These are phyloP conservation scores for Dryadomyces quercus-mongolicae DNA, from an alignment of 2,329 filamentous ascomycete genomes.

Conservation along the genomic window DNA sequence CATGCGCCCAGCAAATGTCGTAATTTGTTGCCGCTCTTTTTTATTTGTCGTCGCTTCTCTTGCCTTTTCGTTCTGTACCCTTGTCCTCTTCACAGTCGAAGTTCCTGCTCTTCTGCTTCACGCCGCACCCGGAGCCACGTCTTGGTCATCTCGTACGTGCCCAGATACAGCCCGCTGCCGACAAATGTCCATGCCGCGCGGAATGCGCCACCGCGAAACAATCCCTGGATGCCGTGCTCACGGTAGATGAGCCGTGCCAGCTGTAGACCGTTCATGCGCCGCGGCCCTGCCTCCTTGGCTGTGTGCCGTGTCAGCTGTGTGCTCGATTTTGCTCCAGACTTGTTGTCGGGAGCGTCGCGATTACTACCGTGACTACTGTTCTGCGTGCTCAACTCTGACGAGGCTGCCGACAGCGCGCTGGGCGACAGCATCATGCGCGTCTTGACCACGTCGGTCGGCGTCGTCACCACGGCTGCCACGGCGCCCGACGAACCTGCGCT, in stretches of 20 bases:
- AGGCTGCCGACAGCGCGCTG: not conserved
- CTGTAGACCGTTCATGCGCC: constrained; percentile 31
- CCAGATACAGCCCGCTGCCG: constrained; percentile 73
- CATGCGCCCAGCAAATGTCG: too few species aligned
- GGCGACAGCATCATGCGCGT: constrained; percentile 70
- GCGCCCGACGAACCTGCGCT: constrained; percentile 66
- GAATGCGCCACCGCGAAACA: constrained; percentile 67
- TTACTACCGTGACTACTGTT: not conserved
- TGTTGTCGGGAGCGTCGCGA: not conserved
- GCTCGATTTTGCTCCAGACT: not conserved
- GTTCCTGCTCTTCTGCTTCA: constrained; percentile 25
- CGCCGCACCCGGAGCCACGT: constrained; percentile 41
- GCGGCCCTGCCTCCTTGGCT: constrained; percentile 18
- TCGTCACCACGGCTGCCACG: constrained; percentile 69
- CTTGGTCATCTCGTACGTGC: constrained; percentile 73
- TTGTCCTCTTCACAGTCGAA: not conserved
- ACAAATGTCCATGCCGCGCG: constrained; percentile 71
- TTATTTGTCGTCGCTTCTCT: not conserved
- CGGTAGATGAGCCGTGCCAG: constrained; percentile 54
- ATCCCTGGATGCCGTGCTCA: constrained; percentile 56
- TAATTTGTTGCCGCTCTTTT: not conserved
- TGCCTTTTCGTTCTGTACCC: not conserved
- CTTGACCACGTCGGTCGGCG: constrained; percentile 82
- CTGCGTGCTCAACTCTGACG: not conserved
- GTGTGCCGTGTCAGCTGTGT: constrained; percentile 7